phyloP scores from a whole-genome alignment of 768 basidiomycete species.

The Lactarius trivialis region DNA sequence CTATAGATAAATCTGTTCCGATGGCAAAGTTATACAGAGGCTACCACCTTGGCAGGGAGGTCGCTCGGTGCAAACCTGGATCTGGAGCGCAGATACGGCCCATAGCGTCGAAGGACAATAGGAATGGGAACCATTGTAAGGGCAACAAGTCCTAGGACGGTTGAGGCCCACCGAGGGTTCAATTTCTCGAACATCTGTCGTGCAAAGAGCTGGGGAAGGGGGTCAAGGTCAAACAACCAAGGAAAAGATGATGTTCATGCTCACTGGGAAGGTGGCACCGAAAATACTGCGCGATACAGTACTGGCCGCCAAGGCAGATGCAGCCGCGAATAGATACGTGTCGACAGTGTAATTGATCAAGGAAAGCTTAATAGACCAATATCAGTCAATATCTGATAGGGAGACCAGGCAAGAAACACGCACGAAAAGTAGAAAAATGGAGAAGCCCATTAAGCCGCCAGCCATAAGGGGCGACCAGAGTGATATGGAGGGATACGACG shows the following conservation, averaged over 20 bases:
- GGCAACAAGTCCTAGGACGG: slow-evolving; percentile 48
- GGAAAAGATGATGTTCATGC: not conserved
- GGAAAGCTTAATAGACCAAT: slow-evolving; percentile 35
- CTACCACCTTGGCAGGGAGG: slow-evolving; percentile 1
- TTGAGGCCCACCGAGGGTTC: slow-evolving; percentile 52
- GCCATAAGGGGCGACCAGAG: slow-evolving; percentile 50
- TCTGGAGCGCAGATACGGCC: slow-evolving; percentile 19
- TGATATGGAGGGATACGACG: slow-evolving; percentile 45
- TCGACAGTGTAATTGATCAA: slow-evolving; percentile 59
- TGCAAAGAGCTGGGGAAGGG: slow-evolving; percentile 40
- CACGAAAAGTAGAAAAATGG: slow-evolving; percentile 50
- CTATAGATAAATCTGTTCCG: not conserved
- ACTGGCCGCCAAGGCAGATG: slow-evolving; percentile 49
- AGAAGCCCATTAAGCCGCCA: slow-evolving; percentile 45
- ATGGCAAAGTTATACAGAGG: not conserved
- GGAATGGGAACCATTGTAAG: slow-evolving; percentile 42
- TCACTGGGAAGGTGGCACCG: slow-evolving; percentile 32
- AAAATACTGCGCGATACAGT: slow-evolving; percentile 49
- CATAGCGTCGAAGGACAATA: slow-evolving; percentile 26
- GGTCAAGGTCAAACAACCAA: not conserved
- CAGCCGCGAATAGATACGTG: slow-evolving; percentile 47
- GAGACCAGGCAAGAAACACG: slow-evolving; percentile 24
- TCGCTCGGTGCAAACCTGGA: slow-evolving; percentile 12
- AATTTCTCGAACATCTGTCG: slow-evolving; percentile 48
- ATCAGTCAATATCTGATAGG: not conserved